phyloP scores from a whole-genome alignment of 2,329 filamentous ascomycete species.

The Aureobasidium sp. region DNA sequence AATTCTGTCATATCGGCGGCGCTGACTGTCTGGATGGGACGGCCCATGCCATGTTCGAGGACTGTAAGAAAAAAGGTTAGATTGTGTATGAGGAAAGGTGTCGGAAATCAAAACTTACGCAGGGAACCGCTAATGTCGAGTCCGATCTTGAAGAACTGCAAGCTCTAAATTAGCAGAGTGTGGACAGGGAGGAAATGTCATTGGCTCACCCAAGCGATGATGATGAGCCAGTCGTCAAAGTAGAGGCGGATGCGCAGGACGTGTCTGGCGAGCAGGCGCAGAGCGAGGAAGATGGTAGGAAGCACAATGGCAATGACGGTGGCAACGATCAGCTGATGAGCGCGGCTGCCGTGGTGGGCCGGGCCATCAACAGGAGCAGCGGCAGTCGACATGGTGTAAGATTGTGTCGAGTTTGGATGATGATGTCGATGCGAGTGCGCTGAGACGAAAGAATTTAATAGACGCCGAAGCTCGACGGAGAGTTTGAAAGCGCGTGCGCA shows the following conservation, averaged over 20 bases:
- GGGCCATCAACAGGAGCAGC: background rate
- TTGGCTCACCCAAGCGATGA: slow-evolving; percentile 6
- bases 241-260: slow-evolving; percentile 16
- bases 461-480: background rate
- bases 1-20: slow-evolving; percentile 5
- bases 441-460: background rate
- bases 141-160: slow-evolving; percentile 17
- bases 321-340: slow-evolving; percentile 14
- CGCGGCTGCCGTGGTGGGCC: background rate
- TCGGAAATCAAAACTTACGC: background rate
- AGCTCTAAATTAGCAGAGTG: background rate
- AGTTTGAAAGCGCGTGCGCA: background rate
- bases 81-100: background rate
- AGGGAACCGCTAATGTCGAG: slow-evolving; percentile 18
- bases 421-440: background rate
- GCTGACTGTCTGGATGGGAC: slow-evolving; percentile 5
- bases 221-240: slow-evolving; percentile 19
- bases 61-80: slow-evolving; percentile 4
- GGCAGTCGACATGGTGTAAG: background rate
- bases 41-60: slow-evolving; percentile 17
- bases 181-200: background rate
- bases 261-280: slow-evolving; percentile 16
- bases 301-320: slow-evolving; percentile 16
- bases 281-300: slow-evolving; percentile 11
- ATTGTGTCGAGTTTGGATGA: background rate